Percentiles rank a stretch among this genome's conserved stretches.
These are phyloP conservation scores for Mycena rosella DNA, from an alignment of 768 basidiomycete genomes.

Conservation along the genomic window DNA sequence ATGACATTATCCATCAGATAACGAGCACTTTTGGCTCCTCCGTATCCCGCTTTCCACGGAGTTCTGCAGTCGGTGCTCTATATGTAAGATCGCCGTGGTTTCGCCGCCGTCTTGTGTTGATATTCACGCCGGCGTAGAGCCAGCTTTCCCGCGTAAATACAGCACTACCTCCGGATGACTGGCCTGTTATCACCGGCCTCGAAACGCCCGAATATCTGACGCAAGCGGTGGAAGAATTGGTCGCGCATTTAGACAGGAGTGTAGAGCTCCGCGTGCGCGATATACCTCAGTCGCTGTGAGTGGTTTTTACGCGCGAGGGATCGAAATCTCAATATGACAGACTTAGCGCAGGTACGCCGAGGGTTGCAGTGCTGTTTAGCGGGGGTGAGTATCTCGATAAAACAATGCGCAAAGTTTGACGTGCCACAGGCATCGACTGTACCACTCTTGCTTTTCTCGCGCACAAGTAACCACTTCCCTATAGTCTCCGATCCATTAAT, in stretches of 20 bases:
- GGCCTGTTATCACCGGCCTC: constrained; percentile 51
- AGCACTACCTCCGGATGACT: constrained; percentile 58
- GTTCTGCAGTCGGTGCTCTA: constrained; percentile 1
- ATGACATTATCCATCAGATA: constrained; percentile 21
- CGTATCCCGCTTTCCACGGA: constrained; percentile 22
- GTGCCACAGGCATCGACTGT: constrained; percentile 82
- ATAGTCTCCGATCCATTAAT: neutral
- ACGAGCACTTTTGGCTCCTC: constrained; percentile 32
- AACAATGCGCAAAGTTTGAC: neutral
- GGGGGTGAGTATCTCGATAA: constrained; percentile 53
- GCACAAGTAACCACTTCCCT: constrained; percentile 63
- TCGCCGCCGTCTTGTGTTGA: neutral
- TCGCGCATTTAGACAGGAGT: constrained; percentile 70
- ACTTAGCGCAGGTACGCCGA: constrained; percentile 54
- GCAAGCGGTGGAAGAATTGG: constrained; percentile 62
- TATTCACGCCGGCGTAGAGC: constrained; percentile 51
- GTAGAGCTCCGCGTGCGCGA: constrained; percentile 76
- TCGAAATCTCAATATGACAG: constrained; percentile 28
- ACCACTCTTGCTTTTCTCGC: constrained; percentile 86
- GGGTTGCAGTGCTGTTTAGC: constrained; percentile 91
- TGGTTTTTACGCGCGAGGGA: constrained; percentile 18
- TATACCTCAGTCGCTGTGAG: constrained; percentile 67
- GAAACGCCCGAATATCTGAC: constrained; percentile 58
- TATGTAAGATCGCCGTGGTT: constrained; percentile 20
- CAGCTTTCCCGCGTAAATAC: constrained; percentile 60